Conservation (phyloP, 2,329 filamentous ascomycete genomes). For the Chaetomiaceae sp. region DNA sequence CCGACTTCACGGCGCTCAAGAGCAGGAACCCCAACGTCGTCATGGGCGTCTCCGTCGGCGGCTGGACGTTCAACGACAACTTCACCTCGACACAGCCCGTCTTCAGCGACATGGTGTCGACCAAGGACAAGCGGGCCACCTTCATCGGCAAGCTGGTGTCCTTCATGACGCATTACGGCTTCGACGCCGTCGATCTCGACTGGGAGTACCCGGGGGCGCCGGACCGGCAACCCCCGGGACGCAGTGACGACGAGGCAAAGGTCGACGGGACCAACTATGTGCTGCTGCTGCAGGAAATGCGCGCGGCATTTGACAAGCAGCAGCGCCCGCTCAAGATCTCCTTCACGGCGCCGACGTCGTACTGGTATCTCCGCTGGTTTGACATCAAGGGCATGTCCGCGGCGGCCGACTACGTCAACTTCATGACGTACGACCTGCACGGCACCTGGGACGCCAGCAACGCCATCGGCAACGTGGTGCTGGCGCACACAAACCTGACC, state of each 20-base stretch:
- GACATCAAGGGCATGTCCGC: slow-evolving; percentile 23
- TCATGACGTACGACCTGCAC: slow-evolving; percentile 35
- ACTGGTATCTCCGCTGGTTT: slow-evolving; percentile 28
- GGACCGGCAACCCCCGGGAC: slow-evolving; percentile 28
- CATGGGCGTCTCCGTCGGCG: slow-evolving; percentile 36
- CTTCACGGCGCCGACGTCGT: slow-evolving; percentile 24
- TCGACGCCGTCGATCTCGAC: slow-evolving; percentile 38
- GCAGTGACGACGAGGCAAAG: slow-evolving; percentile 19
- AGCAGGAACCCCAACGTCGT: slow-evolving; percentile 25
- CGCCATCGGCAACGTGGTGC: slow-evolving; percentile 20
- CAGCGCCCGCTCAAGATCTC: slow-evolving; percentile 8
- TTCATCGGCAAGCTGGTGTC: too few species aligned
- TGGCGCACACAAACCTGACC: slow-evolving; percentile 13
- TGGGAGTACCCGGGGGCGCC: slow-evolving; percentile 34
- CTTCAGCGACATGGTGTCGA: slow-evolving; percentile 27
- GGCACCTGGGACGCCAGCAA: slow-evolving; percentile 27
- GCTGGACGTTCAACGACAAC: slow-evolving; percentile 35
- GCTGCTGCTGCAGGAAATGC: too few species aligned
- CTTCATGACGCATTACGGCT: too few species aligned
- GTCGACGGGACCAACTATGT: slow-evolving; percentile 31
- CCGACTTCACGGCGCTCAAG: slow-evolving; percentile 13
- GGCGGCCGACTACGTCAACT: slow-evolving; percentile 30
- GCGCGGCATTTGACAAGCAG: slow-evolving; percentile 25
- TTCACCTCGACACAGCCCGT: slow-evolving; percentile 14
- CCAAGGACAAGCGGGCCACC: too few species aligned